Conservation (phyloP, 768 basidiomycete genomes). For the Hemileccinum rubropunctum region DNA sequence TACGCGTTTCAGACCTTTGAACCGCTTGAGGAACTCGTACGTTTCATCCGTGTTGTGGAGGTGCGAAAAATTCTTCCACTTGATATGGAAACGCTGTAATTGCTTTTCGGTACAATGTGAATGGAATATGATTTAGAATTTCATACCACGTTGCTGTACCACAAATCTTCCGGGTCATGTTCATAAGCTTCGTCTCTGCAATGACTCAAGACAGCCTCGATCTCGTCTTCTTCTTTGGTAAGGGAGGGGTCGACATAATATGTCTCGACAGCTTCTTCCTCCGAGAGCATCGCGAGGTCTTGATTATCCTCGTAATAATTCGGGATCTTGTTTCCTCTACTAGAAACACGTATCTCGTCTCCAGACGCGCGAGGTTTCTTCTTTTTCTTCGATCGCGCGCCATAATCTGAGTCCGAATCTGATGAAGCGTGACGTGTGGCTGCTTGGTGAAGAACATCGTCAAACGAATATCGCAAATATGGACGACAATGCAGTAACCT, state of each 20-base stretch:
- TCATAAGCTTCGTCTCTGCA: slow-evolving; percentile 80
- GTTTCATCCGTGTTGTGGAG: slow-evolving; percentile 99
- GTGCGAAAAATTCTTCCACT: slow-evolving; percentile 98
- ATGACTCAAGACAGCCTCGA: slow-evolving; percentile 88
- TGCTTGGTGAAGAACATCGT: slow-evolving; percentile 29
- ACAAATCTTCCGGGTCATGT: slow-evolving; percentile 75
- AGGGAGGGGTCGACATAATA: slow-evolving; percentile 55
- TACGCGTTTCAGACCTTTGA: slow-evolving; percentile 93
- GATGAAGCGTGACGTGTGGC: slow-evolving; percentile 58
- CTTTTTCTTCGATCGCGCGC: slow-evolving; percentile 84
- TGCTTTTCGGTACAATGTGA: slow-evolving; percentile 5
- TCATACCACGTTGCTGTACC: slow-evolving; percentile 85
- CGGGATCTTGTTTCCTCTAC: slow-evolving; percentile 73
- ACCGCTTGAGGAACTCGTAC: slow-evolving; percentile 93
- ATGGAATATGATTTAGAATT: neutral
- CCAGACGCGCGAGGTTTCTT: slow-evolving; percentile 55
- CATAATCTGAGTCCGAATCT: slow-evolving; percentile 87
- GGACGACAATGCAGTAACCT: slow-evolving; percentile 39
- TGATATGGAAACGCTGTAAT: slow-evolving; percentile 92
- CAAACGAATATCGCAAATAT: slow-evolving; percentile 2
- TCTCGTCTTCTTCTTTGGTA: slow-evolving; percentile 74
- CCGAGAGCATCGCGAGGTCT: slow-evolving; percentile 69
- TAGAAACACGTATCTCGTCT: slow-evolving; percentile 76
- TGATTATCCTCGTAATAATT: slow-evolving; percentile 80
- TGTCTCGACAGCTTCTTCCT: slow-evolving; percentile 52